A percentile compares a stretch with the other conserved stretches of the same genome.
Evolutionary conservation across 345 rosid species (phyloP).

Genomic region (Citrus maxima): DNA sequence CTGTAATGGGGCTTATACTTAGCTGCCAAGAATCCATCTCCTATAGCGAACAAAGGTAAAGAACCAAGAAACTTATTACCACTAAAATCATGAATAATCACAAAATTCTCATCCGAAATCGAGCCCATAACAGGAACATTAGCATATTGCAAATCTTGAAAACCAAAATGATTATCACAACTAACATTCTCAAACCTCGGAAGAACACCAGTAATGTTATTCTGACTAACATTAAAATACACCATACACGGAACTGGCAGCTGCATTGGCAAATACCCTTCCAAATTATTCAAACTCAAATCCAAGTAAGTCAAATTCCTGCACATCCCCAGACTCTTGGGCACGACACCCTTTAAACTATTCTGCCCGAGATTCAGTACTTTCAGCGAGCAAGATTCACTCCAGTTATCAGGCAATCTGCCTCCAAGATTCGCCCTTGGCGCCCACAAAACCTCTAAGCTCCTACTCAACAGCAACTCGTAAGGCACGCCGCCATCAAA

Average conservation of each 20-base stretch:
- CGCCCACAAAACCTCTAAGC: conserved; percentile 63
- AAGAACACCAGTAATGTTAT: conserved; percentile 47
- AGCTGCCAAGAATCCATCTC: conserved; percentile 29
- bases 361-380: conserved; percentile 57
- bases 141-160: conserved; percentile 23
- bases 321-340: conserved; percentile 38
- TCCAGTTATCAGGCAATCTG: conserved; percentile 44
- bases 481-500: conserved; percentile 45
- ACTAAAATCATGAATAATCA: conserved; percentile 55
- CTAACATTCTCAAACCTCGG: conserved; percentile 31
- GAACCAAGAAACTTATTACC: conserved; percentile 47
- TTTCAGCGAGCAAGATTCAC: conserved; percentile 43
- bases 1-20: conserved; percentile 30
- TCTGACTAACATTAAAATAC: conserved; percentile 52
- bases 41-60: conserved; percentile 44
- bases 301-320: conserved; percentile 56
- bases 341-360: conserved; percentile 34
- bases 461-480: conserved; percentile 34
- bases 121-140: conserved; percentile 35
- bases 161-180: conserved; percentile 24
- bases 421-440: conserved; percentile 66
- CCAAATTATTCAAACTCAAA: conserved; percentile 52
- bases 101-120: conserved; percentile 6
- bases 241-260: conserved; percentile 56
- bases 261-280: conserved; percentile 40